Evolutionary conservation across 2,329 filamentous ascomycete species (phyloP), one percentile per base, ranked within the genome.

Genomic region (Phyllosticta citriasiana): DNA sequence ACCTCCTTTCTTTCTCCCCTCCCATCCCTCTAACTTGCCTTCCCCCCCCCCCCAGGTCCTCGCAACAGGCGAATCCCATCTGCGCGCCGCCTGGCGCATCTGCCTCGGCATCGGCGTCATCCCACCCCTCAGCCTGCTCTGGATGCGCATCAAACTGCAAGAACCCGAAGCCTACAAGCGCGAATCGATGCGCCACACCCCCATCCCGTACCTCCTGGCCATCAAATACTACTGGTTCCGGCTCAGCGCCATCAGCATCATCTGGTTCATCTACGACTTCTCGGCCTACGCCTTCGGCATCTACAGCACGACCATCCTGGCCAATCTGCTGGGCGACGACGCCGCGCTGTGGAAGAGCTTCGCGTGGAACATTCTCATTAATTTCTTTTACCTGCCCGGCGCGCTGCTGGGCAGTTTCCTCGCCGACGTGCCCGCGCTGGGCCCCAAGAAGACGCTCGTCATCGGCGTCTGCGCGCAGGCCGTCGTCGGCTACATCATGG

Each of bases 291-390:
- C 88, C 0, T 96, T 96, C 71, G 82, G 88, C 58, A 90, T 96
- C 68, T 97, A 94, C 77, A 89, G 88, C 0, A 86, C 87, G 0
- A 82, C 85, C 1, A 93, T 96, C 68, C 76, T 95, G 0, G 72
- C 77, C 50, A 85, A 84, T 63, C 82, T 90, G 27, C 84, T 87
- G 52, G 82, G 84, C 9, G 69, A 78, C 0, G 67, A 71, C 4
- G 79, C 84, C 0, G 82, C 87, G 0, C 77, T 96, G 1, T 93
- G 89, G 69, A 88, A 88, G 64, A 77, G 85, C 10, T 92, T 96
- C 64, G 92, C 91, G 51, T 96, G 91, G 91, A 91, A 90, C 70
- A 91, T 88, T 0, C 82, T 96, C 52, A 85, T 95, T 77, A 96
- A 94, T 72, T 77, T 91, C 64, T 96, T 96, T 74, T 95, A 95